Evolutionary conservation across 2,329 filamentous ascomycete genomes (phyloP).

Genomic region (Ophiostoma ips): DNA sequence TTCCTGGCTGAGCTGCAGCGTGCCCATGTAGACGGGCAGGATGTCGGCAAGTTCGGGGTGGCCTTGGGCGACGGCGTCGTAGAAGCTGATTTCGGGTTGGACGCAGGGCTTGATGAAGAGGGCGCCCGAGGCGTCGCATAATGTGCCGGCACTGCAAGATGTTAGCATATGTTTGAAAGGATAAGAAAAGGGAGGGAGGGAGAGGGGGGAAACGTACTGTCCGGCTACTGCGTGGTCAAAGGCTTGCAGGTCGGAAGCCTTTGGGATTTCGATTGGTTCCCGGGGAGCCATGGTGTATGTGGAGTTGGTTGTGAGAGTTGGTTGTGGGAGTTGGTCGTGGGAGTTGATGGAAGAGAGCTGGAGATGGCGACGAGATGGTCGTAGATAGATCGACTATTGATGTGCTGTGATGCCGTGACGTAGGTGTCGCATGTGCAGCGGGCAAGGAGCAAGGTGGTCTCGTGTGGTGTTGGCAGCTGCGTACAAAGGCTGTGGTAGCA

Average conservation of each 20-base stretch:
- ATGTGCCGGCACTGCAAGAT: constrained; percentile 63
- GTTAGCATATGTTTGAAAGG: constrained; percentile 26
- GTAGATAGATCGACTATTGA: no score
- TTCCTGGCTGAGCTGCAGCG: constrained; percentile 44
- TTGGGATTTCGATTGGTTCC: constrained; percentile 39
- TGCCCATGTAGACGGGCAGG: constrained; percentile 78
- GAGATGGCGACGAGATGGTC: no score
- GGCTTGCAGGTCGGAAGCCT: constrained; percentile 46
- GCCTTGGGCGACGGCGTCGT: constrained; percentile 52
- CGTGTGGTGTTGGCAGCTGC: no score
- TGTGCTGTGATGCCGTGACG: no score
- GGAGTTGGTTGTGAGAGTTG: not conserved
- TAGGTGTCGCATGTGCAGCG: no score
- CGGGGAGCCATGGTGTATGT: constrained; percentile 15
- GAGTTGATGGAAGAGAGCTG: not conserved
- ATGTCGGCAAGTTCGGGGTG: constrained; percentile 64
- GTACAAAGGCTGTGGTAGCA: no score
- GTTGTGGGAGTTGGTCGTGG: no score
- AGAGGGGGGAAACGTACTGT: constrained; percentile 47
- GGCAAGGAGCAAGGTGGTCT: no score
- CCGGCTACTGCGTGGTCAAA: constrained; percentile 70
- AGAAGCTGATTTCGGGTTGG: constrained; percentile 73
- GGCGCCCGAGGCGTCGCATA: constrained; percentile 69
- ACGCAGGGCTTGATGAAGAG: constrained; percentile 94
- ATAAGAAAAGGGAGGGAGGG: no score